phyloP scores from a whole-genome alignment of 2,329 filamentous ascomycete genomes.

The Xylaria sp. region DNA sequence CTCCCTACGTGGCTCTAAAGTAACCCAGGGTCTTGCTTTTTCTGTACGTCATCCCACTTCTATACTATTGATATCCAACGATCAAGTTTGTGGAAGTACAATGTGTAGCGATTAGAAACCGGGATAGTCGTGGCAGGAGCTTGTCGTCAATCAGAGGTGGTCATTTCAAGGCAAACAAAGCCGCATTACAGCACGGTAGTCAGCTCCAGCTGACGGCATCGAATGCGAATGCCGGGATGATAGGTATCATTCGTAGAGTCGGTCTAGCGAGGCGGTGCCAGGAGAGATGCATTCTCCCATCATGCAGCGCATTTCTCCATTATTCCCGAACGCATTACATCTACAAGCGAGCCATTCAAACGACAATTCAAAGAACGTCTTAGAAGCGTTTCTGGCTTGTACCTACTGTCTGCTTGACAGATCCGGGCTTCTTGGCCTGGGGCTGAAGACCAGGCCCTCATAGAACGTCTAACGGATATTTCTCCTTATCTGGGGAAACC shows the following conservation, averaged over 20 bases:
- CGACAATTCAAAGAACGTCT: neutral
- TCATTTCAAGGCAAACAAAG: slow-evolving; percentile 11
- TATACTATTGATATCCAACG: slow-evolving; percentile 12
- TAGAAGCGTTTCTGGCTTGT: neutral
- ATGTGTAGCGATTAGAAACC: neutral
- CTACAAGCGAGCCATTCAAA: neutral
- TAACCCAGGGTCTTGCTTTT: neutral
- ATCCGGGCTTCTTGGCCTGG: neutral
- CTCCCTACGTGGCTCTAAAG: neutral
- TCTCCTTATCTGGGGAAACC: neutral
- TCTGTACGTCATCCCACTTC: neutral
- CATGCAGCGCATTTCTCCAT: slow-evolving; percentile 1
- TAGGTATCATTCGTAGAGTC: slow-evolving; percentile 1
- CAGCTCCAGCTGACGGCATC: slow-evolving; percentile 25
- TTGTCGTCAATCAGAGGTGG: slow-evolving; percentile 11
- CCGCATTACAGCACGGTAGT: slow-evolving; percentile 10
- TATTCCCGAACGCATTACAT: slow-evolving; percentile 1
- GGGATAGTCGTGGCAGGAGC: neutral
- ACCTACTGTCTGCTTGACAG: neutral
- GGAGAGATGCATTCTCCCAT: slow-evolving; percentile 1
- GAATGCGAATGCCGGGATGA: slow-evolving; percentile 23
- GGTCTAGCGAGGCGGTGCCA: slow-evolving; percentile 12
- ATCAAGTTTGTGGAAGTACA: neutral
- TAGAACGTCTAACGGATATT: neutral
- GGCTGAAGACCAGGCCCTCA: neutral